phyloP scores from a whole-genome alignment of 2,329 filamentous ascomycete species.

The Aspergillus nomiae region DNA sequence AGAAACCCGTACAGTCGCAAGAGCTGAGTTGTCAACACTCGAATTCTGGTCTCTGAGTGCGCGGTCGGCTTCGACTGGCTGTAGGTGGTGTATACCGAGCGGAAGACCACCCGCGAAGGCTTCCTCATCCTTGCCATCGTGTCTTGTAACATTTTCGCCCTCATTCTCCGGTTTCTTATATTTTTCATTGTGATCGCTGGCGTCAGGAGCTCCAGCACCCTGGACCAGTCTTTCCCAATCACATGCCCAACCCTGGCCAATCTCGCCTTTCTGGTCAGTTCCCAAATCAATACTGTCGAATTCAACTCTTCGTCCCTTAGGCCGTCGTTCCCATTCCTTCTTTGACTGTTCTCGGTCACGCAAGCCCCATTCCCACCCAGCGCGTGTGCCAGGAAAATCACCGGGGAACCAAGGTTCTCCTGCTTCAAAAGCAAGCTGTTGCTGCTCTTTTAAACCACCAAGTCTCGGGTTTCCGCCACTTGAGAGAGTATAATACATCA shows the following conservation, averaged over 20 bases:
- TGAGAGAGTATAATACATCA: slow-evolving; percentile 79
- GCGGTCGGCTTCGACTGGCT: slow-evolving; percentile 37
- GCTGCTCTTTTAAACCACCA: slow-evolving; percentile 76
- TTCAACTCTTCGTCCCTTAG: slow-evolving; percentile 77
- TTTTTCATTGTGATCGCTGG: neutral
- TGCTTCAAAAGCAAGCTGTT: slow-evolving; percentile 80
- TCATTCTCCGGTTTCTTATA: slow-evolving; percentile 11
- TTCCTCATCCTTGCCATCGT: slow-evolving; percentile 13
- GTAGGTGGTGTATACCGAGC: slow-evolving; percentile 42
- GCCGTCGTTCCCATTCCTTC: slow-evolving; percentile 71
- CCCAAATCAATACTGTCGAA: slow-evolving; percentile 77
- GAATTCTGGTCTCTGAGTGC: slow-evolving; percentile 23
- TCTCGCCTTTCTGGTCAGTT: slow-evolving; percentile 72
- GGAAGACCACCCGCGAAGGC: slow-evolving; percentile 25
- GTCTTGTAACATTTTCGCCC: slow-evolving; percentile 13
- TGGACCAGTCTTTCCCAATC: slow-evolving; percentile 75
- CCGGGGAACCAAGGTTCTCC: slow-evolving; percentile 80
- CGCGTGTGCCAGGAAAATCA: slow-evolving; percentile 77
- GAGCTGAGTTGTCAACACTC: slow-evolving; percentile 30
- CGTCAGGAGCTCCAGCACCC: slow-evolving; percentile 15
- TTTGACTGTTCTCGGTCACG: slow-evolving; percentile 63
- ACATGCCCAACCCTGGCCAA: slow-evolving; percentile 79
- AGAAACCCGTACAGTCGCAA: slow-evolving; percentile 67
- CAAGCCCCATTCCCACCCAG: slow-evolving; percentile 77
- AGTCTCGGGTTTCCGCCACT: slow-evolving; percentile 80